Percentiles rank a stretch among this genome's conserved stretches.
Evolutionary conservation across 192 early-diverging fungal genomes (phyloP).

Genomic region (Entophlyctis luteolus): DNA sequence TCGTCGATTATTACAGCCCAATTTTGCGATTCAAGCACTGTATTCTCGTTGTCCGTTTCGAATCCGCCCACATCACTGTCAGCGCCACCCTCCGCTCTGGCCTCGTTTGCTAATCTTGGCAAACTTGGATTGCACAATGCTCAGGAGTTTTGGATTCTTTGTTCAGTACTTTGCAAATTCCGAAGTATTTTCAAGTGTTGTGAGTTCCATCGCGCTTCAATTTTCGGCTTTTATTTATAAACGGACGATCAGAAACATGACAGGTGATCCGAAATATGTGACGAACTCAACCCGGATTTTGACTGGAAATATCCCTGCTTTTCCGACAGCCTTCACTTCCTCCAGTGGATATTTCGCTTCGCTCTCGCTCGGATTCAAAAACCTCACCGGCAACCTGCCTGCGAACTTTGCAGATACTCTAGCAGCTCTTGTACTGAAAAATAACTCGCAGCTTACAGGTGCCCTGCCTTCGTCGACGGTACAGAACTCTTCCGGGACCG

Average conservation of each 20-base stretch:
- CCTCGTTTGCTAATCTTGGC: not conserved
- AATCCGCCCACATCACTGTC: constrained; percentile 5
- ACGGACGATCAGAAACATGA: not conserved
- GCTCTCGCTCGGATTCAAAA: not conserved
- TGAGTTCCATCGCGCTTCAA: not conserved
- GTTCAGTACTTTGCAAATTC: not conserved
- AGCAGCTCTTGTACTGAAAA: not conserved
- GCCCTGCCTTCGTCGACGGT: not conserved
- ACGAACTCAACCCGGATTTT: not conserved
- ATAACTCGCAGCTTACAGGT: constrained; percentile 11
- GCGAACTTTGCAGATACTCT: constrained; percentile 2
- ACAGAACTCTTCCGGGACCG: not conserved
- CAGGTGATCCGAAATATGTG: not conserved
- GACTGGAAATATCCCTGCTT: not conserved
- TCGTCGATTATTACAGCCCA: not conserved
- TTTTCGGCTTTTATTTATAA: not conserved
- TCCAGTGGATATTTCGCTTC: not conserved
- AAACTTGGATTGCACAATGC: not conserved
- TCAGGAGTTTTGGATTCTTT: not conserved
- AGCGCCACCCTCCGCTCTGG: not conserved
- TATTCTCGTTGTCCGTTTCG: not conserved
- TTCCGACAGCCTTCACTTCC: not conserved
- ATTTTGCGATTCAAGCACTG: constrained; percentile 13
- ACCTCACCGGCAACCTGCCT: constrained; percentile 8
- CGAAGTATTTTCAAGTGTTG: not conserved